Evolutionary conservation across 2,329 filamentous ascomycete species (phyloP).

Genomic region (Colletotrichum scovillei): DNA sequence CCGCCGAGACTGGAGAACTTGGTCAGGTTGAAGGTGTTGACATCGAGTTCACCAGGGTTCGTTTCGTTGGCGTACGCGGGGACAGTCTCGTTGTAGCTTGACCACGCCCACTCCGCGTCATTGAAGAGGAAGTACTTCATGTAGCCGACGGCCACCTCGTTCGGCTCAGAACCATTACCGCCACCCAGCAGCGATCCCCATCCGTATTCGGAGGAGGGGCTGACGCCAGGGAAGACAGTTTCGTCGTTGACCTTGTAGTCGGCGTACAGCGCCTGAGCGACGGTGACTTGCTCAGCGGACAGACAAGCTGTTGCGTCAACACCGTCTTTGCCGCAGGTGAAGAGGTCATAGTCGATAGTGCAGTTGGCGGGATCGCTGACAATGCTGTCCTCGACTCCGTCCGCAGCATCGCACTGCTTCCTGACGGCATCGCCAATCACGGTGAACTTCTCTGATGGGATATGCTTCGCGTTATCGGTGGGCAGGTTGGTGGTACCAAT

Average conservation of each 20-base stretch:
- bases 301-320: constrained; percentile 50
- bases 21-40: constrained; percentile 50
- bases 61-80: constrained; percentile 41
- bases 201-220: constrained; percentile 57
- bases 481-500: constrained; percentile 61
- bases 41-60: constrained; percentile 51
- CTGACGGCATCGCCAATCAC: constrained; percentile 56
- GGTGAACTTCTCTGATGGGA: constrained; percentile 54
- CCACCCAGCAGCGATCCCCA: constrained; percentile 46
- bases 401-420: constrained; percentile 61
- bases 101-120: constrained; percentile 45
- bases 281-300: constrained; percentile 52
- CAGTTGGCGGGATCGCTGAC: constrained; percentile 59
- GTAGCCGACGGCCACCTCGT: constrained; percentile 49
- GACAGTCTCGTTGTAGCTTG: constrained; percentile 46
- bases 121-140: constrained; percentile 48
- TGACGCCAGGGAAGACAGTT: constrained; percentile 52
- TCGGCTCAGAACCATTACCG: constrained; percentile 37
- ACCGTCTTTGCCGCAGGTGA: constrained; percentile 48
- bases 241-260: constrained; percentile 42
- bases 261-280: constrained; percentile 44
- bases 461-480: constrained; percentile 54
- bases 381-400: constrained; percentile 62
- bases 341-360: constrained; percentile 52
- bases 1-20: constrained; percentile 50